Evolutionary conservation across 441 rosid species (phyloP).

Genomic region (Populus tomentosa): DNA sequence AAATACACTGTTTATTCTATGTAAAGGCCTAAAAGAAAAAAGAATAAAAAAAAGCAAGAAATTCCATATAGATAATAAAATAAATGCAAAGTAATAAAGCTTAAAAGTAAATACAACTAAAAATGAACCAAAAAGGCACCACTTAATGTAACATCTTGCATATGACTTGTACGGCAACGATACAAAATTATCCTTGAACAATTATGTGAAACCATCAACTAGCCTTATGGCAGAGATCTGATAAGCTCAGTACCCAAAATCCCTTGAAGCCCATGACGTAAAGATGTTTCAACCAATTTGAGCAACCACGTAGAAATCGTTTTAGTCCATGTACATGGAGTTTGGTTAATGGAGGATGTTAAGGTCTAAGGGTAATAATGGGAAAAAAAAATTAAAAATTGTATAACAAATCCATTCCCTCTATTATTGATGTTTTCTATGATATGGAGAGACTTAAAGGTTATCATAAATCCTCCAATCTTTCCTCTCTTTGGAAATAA

Average conservation of each 20-base stretch:
- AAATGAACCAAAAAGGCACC: not conserved
- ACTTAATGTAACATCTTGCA: not conserved
- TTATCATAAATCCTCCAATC: not conserved
- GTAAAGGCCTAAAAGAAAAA: not conserved
- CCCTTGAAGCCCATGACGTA: not conserved
- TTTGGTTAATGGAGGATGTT: not conserved
- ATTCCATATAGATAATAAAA: not conserved
- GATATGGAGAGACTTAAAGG: not conserved
- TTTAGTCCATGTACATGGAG: not conserved
- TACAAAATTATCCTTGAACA: not conserved
- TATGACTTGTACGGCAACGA: not conserved
- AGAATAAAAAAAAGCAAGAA: too few species aligned
- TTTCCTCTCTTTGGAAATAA: not conserved
- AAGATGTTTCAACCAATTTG: not conserved
- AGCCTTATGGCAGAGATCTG: not conserved
- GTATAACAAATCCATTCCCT: not conserved
- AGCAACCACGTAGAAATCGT: not conserved
- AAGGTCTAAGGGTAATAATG: not conserved
- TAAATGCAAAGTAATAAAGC: not conserved
- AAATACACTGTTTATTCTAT: not conserved
- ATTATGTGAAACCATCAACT: not conserved
- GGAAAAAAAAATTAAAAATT: not conserved
- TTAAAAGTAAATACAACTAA: not conserved
- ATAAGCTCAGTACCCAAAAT: too few species aligned
- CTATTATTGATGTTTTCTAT: not conserved